phyloP scores from a whole-genome alignment of 2,329 filamentous ascomycete genomes.

The Aspergillus ochraceus region DNA sequence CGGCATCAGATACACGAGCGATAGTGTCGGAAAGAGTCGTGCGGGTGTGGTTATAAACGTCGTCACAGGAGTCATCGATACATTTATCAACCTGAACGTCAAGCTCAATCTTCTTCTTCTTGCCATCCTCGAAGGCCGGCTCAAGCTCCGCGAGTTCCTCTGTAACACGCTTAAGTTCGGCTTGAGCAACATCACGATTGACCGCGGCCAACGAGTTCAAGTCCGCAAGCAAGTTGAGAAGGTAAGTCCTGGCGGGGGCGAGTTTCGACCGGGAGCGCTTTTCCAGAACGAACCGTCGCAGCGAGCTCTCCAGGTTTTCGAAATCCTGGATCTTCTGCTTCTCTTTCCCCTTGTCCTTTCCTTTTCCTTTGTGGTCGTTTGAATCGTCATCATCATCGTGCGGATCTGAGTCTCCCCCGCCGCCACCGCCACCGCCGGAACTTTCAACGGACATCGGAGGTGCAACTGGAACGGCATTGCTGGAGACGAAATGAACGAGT shows the following conservation, averaged over 20 bases:
- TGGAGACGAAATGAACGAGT: constrained; percentile 96
- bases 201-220: constrained; percentile 78
- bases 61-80: constrained; percentile 81
- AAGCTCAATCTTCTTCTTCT: constrained; percentile 75
- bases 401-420: constrained; percentile 55
- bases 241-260: constrained; percentile 91
- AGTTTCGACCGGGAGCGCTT: constrained; percentile 94
- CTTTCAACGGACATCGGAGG: constrained; percentile 55
- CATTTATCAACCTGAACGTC: constrained; percentile 77
- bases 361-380: constrained; percentile 53
- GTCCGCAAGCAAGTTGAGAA: constrained; percentile 89
- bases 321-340: constrained; percentile 90
- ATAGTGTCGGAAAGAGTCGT: constrained; percentile 75
- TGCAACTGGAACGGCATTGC: constrained; percentile 82
- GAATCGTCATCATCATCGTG: constrained; percentile 56
- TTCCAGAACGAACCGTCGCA: constrained; percentile 91
- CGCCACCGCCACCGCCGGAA: constrained; percentile 52
- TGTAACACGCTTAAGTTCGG: constrained; percentile 80
- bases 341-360: constrained; percentile 84
- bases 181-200: constrained; percentile 82
- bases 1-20: constrained; percentile 68
- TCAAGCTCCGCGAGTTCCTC: constrained; percentile 79
- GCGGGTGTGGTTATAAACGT: constrained; percentile 82
- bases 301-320: constrained; percentile 80
- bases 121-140: constrained; percentile 79